Percentiles rank a stretch among this genome's conserved stretches.
These are phyloP conservation scores for Dactylorhiza incarnata DNA, from an alignment of 106 monocot genomes.

Conservation along the genomic window DNA sequence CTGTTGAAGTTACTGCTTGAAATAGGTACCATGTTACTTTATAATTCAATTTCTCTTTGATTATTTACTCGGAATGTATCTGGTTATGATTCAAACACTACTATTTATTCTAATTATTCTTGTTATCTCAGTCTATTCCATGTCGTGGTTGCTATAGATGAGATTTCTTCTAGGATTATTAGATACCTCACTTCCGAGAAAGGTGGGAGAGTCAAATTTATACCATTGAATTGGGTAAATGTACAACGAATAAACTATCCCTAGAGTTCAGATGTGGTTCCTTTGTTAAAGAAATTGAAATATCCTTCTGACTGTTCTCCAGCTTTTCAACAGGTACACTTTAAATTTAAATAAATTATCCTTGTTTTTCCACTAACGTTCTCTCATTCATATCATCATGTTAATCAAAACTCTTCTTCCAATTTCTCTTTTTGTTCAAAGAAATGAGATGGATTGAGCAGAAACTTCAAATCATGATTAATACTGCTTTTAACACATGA, in stretches of 20 bases:
- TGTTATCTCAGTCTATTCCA: slow-evolving; percentile 74
- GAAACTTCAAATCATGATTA: neutral
- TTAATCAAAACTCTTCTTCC: neutral
- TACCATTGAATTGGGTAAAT: slow-evolving; percentile 83
- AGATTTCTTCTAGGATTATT: slow-evolving; percentile 84
- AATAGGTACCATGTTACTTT: slow-evolving; percentile 51
- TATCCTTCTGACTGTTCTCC: slow-evolving; percentile 47
- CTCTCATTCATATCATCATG: neutral
- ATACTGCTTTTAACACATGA: neutral
- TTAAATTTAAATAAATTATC: neutral
- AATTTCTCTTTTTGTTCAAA: neutral
- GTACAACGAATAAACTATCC: slow-evolving; percentile 67
- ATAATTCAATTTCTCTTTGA: neutral
- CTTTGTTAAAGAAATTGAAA: slow-evolving; percentile 72
- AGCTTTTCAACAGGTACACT: slow-evolving; percentile 79
- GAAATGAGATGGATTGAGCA: neutral
- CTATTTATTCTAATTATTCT: neutral
- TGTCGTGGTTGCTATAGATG: slow-evolving; percentile 87
- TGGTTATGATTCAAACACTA: neutral
- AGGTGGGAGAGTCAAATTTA: slow-evolving; percentile 95
- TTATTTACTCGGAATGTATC: neutral
- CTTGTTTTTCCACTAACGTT: neutral
- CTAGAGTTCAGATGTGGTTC: slow-evolving; percentile 73
- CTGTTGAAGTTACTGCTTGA: slow-evolving; percentile 99
- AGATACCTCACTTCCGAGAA: slow-evolving; percentile 74